Evolutionary conservation across 2,329 filamentous ascomycete species (phyloP), one percentile per base, ranked within the genome.

Genomic region (Aspergillus ibericus): DNA sequence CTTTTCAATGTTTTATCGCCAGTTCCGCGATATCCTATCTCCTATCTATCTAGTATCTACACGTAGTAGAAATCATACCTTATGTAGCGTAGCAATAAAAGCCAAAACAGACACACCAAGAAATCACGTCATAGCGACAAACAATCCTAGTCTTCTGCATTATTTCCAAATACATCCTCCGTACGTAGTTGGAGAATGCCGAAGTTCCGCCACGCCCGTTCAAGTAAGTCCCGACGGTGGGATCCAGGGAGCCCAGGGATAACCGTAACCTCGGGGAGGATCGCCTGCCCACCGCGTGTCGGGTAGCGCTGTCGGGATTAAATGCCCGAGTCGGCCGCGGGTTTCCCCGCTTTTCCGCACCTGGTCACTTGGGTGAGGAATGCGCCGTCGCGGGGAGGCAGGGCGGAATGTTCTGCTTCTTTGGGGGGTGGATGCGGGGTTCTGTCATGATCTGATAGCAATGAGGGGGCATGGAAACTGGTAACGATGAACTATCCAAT

Each of bases 261-360:
- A 61, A 59, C 61, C 61, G 60, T 66, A 68, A 68, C 66, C 67
- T 68, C 66, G 67, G 61, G 52, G 61, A 36, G 36, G 57, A 56
- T 60, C 55, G 48, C 22, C 36, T 48, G 52, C 51, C 54, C 48
- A 55, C 29, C 9, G 47, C 47, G 18, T 29, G 54, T 63, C 67
- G 66, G 67, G 59, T 67, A 65, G 56, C 58, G 58, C 56, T 34
- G 53, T 66, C 65, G 64, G 67, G 60, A 67, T 63, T 63, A 49
- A 54, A 46, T 60, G 40, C 55, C 59, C 62, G 55, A 59, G 52
- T 49, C 44, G 35, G 25, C 15, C 12, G 18, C 32, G 13, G 16
- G 27, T 10, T 44, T 55, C 46, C 47, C 51, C 51, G 48, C 53
- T 29, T 51, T 54, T 40, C 36, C 29, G 29, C 29, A 2, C 29